Evolutionary conservation across 345 rosid species (phyloP).

Genomic region (Ceriops zippeliana): DNA sequence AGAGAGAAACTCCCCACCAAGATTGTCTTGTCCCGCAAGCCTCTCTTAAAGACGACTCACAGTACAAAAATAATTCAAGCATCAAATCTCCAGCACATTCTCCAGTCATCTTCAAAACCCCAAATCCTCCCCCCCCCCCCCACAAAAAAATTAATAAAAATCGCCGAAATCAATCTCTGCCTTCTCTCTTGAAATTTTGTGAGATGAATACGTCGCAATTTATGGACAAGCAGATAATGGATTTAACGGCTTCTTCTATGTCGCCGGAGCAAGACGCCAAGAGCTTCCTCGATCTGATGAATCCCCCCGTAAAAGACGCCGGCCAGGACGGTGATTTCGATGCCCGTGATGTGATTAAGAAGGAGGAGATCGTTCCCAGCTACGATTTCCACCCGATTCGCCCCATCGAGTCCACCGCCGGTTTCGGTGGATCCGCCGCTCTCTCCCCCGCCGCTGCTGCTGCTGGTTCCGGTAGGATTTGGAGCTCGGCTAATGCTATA

Average conservation of each 20-base stretch:
- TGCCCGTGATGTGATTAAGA: conserved; percentile 33
- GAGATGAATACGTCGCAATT: conserved; percentile 59
- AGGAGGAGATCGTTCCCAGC: conserved; percentile 76
- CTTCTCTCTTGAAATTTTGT: neutral
- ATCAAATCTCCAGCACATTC: no score
- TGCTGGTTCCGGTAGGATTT: conserved; percentile 37
- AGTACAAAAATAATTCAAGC: no score
- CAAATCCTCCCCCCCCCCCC: no score
- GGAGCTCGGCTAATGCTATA: conserved; percentile 45
- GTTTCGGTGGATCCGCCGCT: conserved; percentile 36
- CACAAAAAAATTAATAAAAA: neutral
- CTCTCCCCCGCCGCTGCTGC: neutral
- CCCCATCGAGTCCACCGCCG: conserved; percentile 30
- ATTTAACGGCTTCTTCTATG: conserved; percentile 44
- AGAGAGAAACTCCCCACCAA: no score
- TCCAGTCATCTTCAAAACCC: no score
- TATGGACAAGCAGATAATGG: conserved; percentile 86
- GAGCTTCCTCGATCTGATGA: conserved; percentile 57
- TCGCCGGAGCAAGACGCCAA: conserved; percentile 20
- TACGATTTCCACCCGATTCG: conserved; percentile 89
- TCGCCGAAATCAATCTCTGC: neutral
- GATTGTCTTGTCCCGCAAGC: no score
- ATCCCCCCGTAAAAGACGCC: conserved; percentile 42
- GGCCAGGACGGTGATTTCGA: conserved; percentile 1
- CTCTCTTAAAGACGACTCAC: no score